phyloP scores from a whole-genome alignment of 495 filamentous ascomycete species.

The Penicillium egyptiacum region DNA sequence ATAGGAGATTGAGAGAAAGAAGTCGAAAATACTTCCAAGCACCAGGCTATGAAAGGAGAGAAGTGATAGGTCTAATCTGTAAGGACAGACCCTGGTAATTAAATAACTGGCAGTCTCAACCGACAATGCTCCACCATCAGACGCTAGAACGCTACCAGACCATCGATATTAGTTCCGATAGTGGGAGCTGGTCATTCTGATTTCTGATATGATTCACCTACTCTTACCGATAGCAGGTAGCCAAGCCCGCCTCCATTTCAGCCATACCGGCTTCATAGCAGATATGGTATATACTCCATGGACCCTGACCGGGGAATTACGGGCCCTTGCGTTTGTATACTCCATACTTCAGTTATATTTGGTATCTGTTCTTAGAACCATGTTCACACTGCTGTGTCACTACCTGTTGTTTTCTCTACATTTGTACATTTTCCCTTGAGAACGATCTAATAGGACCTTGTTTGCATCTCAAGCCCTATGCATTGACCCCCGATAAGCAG shows the following conservation, averaged over 20 bases:
- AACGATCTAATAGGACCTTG: not conserved
- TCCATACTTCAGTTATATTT: not conserved
- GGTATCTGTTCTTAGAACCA: not conserved
- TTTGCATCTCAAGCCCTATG: not conserved
- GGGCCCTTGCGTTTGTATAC: conserved; percentile 13
- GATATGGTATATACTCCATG: conserved; percentile 13
- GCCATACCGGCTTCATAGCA: conserved; percentile 15
- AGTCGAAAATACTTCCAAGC: conserved; percentile 2
- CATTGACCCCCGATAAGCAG: conserved; percentile 8
- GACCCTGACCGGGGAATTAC: conserved; percentile 25
- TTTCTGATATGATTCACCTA: conserved; percentile 29
- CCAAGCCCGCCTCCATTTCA: conserved; percentile 22
- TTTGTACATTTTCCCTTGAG: not conserved
- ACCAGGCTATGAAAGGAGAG: conserved; percentile 10
- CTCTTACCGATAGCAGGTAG: conserved; percentile 22
- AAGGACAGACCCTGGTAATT: conserved; percentile 27
- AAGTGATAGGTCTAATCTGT: conserved; percentile 29
- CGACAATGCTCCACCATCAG: conserved; percentile 22
- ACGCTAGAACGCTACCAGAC: conserved; percentile 23
- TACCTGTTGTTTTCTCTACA: not conserved
- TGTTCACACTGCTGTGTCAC: not conserved
- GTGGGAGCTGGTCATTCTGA: conserved; percentile 27
- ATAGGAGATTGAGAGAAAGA: conserved; percentile 9
- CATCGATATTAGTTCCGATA: conserved; percentile 31
- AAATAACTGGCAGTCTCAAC: conserved; percentile 22